Evolutionary conservation across 192 early-diverging fungal species (phyloP).

Genomic region (Blastocladiella britannica): DNA sequence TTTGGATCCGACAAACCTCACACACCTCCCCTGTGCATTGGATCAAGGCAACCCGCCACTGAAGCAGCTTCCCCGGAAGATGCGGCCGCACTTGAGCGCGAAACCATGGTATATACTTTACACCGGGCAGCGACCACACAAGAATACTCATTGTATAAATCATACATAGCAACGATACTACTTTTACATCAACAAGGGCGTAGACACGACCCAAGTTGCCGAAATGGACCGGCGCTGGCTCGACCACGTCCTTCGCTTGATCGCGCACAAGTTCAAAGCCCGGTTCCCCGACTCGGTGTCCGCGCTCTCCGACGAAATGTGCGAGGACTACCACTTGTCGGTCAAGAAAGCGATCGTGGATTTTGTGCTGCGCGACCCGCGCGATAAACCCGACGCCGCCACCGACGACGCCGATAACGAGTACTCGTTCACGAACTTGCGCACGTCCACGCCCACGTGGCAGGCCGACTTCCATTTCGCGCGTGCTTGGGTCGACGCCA

Average conservation of each 20-base stretch:
- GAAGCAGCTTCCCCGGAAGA: too few species aligned
- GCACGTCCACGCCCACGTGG: slow-evolving; percentile 27
- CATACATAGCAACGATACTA: slow-evolving; percentile 36
- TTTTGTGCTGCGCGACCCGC: slow-evolving; percentile 40
- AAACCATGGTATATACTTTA: background rate
- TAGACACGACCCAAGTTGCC: slow-evolving; percentile 38
- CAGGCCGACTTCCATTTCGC: slow-evolving; percentile 12
- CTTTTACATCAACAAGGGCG: slow-evolving; percentile 41
- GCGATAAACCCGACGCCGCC: slow-evolving; percentile 21
- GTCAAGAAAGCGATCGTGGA: slow-evolving; percentile 47
- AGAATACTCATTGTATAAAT: too few species aligned
- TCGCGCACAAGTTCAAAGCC: slow-evolving; percentile 21
- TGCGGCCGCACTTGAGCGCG: background rate
- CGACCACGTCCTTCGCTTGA: slow-evolving; percentile 22
- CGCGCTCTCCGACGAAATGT: slow-evolving; percentile 28
- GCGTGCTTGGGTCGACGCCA: slow-evolving; percentile 11
- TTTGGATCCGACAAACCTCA: too few species aligned
- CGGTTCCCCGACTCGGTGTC: slow-evolving; percentile 16
- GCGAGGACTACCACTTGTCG: slow-evolving; percentile 43
- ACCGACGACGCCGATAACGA: slow-evolving; percentile 3
- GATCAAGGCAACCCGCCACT: too few species aligned
- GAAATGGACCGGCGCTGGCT: slow-evolving; percentile 41
- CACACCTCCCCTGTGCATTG: too few species aligned
- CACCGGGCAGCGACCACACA: too few species aligned
- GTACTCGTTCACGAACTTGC: slow-evolving; percentile 25